Conservation (phyloP, 108 stramenopile species). For the Mediolabrus comicus region DNA sequence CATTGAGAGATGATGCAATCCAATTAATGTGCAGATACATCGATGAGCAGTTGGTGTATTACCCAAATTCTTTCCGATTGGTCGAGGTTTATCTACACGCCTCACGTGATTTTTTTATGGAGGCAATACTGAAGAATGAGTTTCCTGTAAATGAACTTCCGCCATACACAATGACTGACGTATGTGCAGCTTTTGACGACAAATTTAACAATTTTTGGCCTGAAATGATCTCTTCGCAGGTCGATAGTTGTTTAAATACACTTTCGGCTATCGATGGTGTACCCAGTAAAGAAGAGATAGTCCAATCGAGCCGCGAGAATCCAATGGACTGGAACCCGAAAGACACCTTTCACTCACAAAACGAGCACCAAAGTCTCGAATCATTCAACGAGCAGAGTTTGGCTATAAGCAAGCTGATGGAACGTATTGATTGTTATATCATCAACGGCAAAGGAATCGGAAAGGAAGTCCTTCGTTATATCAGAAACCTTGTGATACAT, state of each 20-base stretch:
- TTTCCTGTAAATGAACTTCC: conserved; percentile 22
- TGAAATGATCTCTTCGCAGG: background rate
- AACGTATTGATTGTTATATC: background rate
- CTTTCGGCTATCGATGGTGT: background rate
- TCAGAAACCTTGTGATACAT: background rate
- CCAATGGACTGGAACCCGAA: background rate
- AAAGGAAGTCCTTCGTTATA: background rate
- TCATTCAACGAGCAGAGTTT: background rate
- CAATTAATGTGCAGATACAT: background rate
- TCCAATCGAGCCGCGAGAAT: background rate
- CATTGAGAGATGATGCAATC: background rate
- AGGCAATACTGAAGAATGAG: background rate
- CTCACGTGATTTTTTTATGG: background rate
- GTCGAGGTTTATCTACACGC: background rate
- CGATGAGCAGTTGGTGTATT: background rate
- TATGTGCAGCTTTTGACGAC: background rate
- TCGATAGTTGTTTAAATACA: background rate
- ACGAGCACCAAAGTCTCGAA: background rate
- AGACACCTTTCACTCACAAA: background rate
- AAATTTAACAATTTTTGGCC: conserved; percentile 1
- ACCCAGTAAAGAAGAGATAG: background rate
- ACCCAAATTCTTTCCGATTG: conserved; percentile 1
- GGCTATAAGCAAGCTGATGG: background rate
- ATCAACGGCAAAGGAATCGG: background rate
- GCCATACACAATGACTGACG: conserved; percentile 2